Conservation (phyloP, 2,329 filamentous ascomycete species). For the Pestalotiopsis sp. region DNA sequence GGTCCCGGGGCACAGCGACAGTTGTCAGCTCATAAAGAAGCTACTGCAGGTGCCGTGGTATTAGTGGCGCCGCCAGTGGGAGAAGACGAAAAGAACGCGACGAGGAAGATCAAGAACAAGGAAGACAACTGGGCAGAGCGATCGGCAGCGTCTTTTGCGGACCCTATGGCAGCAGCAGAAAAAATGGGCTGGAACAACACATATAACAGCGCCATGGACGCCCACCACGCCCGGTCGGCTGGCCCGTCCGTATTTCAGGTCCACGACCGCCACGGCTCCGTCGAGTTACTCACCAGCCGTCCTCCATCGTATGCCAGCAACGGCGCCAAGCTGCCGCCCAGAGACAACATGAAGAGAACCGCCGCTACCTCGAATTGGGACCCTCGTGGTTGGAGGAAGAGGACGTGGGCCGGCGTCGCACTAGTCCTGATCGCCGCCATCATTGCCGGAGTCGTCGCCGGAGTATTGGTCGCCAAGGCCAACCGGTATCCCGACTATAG, state of each 20-base stretch:
- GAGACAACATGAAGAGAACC: conserved; percentile 22
- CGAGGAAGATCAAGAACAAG: background rate
- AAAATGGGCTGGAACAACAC: conserved; percentile 15
- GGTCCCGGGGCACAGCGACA: conserved; percentile 9
- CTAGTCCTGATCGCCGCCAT: conserved; percentile 42
- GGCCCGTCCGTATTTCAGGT: conserved; percentile 15
- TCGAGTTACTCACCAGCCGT: conserved; percentile 9
- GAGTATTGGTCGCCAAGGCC: conserved; percentile 42
- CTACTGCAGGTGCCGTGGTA: background rate
- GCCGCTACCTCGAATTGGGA: conserved; percentile 30
- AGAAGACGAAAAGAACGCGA: conserved; percentile 7
- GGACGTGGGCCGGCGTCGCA: conserved; percentile 48
- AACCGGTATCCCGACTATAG: conserved; percentile 52
- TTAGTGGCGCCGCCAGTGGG: conserved; percentile 1
- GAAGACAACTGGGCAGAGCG: background rate
- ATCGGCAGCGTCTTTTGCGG: background rate
- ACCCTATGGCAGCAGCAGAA: background rate
- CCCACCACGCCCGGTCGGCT: conserved; percentile 1
- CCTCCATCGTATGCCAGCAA: conserved; percentile 12
- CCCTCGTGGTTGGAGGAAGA: conserved; percentile 55
- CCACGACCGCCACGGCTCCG: conserved; percentile 11
- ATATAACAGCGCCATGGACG: conserved; percentile 2
- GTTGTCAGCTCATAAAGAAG: background rate
- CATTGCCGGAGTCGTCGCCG: conserved; percentile 50
- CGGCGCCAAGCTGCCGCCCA: conserved; percentile 13